A percentile compares a stretch with the other conserved stretches of the same genome.
Conservation (phyloP, 2,329 filamentous ascomycete genomes). For the Paradendryphiella salina region DNA sequence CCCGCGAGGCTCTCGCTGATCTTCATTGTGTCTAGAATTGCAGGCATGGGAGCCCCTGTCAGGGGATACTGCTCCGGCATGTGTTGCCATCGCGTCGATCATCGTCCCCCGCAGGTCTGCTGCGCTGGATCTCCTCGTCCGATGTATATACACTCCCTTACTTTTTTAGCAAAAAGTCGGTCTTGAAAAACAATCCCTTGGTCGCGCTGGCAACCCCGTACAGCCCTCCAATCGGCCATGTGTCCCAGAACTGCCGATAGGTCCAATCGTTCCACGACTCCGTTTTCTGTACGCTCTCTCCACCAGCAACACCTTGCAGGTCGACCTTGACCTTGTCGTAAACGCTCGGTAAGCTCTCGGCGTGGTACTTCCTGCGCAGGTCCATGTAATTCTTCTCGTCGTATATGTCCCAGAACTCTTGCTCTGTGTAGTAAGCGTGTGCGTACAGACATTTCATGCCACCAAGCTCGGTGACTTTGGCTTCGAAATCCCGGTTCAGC, state of each 20-base stretch:
- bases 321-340: conserved; percentile 66
- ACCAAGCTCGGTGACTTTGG: conserved; percentile 67
- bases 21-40: conserved; percentile 2
- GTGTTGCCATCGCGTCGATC: conserved; percentile 1
- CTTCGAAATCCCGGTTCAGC: conserved; percentile 73
- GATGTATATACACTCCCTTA: conserved; percentile 2
- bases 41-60: conserved; percentile 6
- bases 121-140: background rate
- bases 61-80: conserved; percentile 2
- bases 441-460: conserved; percentile 90
- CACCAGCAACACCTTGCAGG: conserved; percentile 42
- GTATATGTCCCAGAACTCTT: conserved; percentile 71
- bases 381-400: conserved; percentile 63
- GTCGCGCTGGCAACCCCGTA: conserved; percentile 47
- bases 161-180: conserved; percentile 43
- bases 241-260: conserved; percentile 34
- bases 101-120: conserved; percentile 5
- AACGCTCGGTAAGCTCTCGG: conserved; percentile 65
- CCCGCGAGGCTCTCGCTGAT: background rate
- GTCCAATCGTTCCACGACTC: conserved; percentile 38
- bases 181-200: conserved; percentile 38
- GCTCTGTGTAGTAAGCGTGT: conserved; percentile 76
- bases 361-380: conserved; percentile 66
- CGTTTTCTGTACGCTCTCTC: conserved; percentile 3
- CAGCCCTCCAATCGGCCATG: conserved; percentile 46